Base-by-base conservation (phyloP, 352 stramenopile species). In the Thalassiosira delicatula region DNA sequence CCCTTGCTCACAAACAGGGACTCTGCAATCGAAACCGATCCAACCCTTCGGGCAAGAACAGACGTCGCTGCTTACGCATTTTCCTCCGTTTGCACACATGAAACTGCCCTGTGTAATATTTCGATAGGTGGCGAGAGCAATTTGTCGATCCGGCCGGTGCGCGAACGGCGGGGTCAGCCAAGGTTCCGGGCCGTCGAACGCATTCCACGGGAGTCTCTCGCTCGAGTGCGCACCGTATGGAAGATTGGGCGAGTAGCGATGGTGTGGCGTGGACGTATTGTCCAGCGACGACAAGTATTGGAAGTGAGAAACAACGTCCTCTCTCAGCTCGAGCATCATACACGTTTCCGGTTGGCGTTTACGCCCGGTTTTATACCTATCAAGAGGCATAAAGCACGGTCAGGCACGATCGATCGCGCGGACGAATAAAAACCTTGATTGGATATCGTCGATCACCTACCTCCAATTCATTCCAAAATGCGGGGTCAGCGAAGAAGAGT, bases 1-100 rank as follows among this genome's bases (percentile, higher is more conserved):
- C 23, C 96, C 96, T 90, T 98, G 95, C 23, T 85, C 83, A 51
- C 79, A 89, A 51, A 85, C 66, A 9, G 96, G 96, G 49, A 95
- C 97, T 30, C 96, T 94, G 87, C 97, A 99, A 85, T 99, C 97
- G 78, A 99, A 99, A 53, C 97, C 97, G 17, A 93, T 86, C 96
- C 96, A 99, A 12, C 96, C 96, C 2, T 83, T 59, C 0, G 93
- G 88, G 68, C 97, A 99, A 60, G 91, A 82, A 85, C 97, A 99
- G 1, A 97, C 88, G 54, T 95, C 96, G 5, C 96, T 96, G 9
- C 93, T 77, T 0, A 96, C 79, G 86, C 97, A 99, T 37, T 83
- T 93, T 5, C 97, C 97, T 32, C 93, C 93, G 79, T 99, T 98
- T 3, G 96, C 96, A 88, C 97, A 99, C 25, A 95, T 94, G 79